Evolutionary conservation across 2,329 filamentous ascomycete species (phyloP).

Genomic region (Grosmannia penicillata): DNA sequence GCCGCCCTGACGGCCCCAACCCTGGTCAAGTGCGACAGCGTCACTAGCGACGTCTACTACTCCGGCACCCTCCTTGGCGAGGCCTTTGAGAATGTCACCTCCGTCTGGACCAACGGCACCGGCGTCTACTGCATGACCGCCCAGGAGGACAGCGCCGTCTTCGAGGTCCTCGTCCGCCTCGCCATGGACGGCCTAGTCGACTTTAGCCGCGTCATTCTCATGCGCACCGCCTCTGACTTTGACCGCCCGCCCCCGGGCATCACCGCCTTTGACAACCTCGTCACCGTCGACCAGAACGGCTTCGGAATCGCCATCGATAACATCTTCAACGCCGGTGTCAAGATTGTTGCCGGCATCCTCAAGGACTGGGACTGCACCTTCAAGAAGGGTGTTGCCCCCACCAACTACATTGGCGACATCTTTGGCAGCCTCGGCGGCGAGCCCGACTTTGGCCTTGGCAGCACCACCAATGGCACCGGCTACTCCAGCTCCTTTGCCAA

Average conservation of each 20-base stretch:
- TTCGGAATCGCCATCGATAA: constrained; percentile 50
- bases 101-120: constrained; percentile 50
- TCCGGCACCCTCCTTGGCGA: constrained; percentile 44
- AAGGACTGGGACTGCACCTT: constrained; percentile 45
- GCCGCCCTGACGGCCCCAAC: constrained; percentile 32
- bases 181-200: constrained; percentile 43
- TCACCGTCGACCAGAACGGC: constrained; percentile 44
- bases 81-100: constrained; percentile 50
- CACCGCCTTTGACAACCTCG: constrained; percentile 42
- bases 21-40: constrained; percentile 50
- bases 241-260: constrained; percentile 49
- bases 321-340: constrained; percentile 49
- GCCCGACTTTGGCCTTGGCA: constrained; percentile 50
- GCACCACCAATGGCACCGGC: constrained; percentile 22
- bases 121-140: constrained; percentile 56
- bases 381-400: constrained; percentile 36
- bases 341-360: constrained; percentile 51
- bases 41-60: constrained; percentile 61
- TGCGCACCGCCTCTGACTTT: constrained; percentile 56
- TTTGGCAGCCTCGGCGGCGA: constrained; percentile 51
- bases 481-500: constrained; percentile 14
- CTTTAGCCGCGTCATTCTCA: constrained; percentile 51
- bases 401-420: constrained; percentile 58
- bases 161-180: constrained; percentile 49
- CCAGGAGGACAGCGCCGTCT: constrained; percentile 57